phyloP scores from a whole-genome alignment of 2,329 filamentous ascomycete species.

The Cytospora paraplurivora region DNA sequence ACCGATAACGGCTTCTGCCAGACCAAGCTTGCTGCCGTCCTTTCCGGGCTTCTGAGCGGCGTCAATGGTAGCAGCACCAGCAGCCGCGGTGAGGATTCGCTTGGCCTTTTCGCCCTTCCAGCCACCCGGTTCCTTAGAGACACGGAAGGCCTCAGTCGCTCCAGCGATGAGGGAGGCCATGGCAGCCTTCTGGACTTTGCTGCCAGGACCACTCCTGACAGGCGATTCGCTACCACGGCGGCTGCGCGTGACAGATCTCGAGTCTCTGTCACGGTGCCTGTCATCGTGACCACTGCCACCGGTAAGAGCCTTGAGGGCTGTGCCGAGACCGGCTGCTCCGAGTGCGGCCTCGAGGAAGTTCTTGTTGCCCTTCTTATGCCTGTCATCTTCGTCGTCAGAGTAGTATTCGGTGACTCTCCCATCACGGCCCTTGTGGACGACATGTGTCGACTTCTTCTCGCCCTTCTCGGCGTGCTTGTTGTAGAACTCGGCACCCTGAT shows the following conservation, averaged over 20 bases:
- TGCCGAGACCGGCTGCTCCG: conserved; percentile 62
- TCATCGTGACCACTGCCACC: conserved; percentile 49
- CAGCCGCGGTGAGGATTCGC: conserved; percentile 84
- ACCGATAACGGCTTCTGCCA: conserved; percentile 84
- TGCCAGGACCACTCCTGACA: conserved; percentile 48
- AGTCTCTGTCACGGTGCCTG: conserved; percentile 35
- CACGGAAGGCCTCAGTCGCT: conserved; percentile 88
- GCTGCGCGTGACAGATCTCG: conserved; percentile 47
- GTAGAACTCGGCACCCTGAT: conserved; percentile 64
- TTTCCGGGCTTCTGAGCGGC: conserved; percentile 70
- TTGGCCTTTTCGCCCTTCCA: conserved; percentile 93
- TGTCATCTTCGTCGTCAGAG: conserved; percentile 56
- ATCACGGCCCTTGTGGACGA: conserved; percentile 57
- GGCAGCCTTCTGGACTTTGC: conserved; percentile 80
- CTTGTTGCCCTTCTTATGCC: conserved; percentile 62
- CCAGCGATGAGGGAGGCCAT: conserved; percentile 89
- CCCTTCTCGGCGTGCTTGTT: conserved; percentile 60
- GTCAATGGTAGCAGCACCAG: conserved; percentile 84
- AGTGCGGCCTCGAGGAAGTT: conserved; percentile 66
- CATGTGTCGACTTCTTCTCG: conserved; percentile 55
- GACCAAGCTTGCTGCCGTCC: conserved; percentile 79
- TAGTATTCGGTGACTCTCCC: conserved; percentile 57
- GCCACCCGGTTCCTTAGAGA: conserved; percentile 82
- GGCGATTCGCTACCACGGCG: conserved; percentile 52
- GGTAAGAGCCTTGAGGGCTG: conserved; percentile 61